These are phyloP conservation scores for Syncephalastrum contaminatum DNA, from an alignment of 371 early-diverging fungal genomes.

Conservation along the genomic window DNA sequence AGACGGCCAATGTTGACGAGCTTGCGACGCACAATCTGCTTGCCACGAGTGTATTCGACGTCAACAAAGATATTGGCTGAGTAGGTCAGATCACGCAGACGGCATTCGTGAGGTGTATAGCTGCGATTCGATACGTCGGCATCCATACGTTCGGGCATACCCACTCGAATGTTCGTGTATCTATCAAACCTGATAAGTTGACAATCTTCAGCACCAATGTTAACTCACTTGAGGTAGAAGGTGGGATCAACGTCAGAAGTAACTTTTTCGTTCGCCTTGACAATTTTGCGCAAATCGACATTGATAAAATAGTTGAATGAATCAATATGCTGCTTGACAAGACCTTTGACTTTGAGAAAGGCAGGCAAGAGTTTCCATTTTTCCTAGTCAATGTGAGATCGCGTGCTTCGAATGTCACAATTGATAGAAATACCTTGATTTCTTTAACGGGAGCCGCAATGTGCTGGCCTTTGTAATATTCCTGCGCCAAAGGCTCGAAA, in stretches of 20 bases:
- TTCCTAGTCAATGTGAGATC: constrained; percentile 58
- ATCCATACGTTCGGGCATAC: constrained; percentile 80
- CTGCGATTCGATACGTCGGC: constrained; percentile 71
- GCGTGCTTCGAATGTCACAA: neutral
- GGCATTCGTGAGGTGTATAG: constrained; percentile 98
- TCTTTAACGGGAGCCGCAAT: constrained; percentile 47
- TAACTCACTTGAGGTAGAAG: constrained; percentile 90
- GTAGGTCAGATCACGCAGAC: constrained; percentile 98
- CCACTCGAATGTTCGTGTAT: constrained; percentile 91
- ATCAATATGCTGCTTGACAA: constrained; percentile 99
- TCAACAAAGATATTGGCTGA: constrained; percentile 97
- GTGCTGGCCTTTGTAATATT: constrained; percentile 48
- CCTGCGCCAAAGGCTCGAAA: constrained; percentile 39
- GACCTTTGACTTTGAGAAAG: constrained; percentile 97
- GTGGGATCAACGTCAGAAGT: constrained; percentile 98
- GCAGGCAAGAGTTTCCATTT: constrained; percentile 98
- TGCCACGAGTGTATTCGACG: constrained; percentile 94
- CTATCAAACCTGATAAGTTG: constrained; percentile 39
- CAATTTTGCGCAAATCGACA: constrained; percentile 94
- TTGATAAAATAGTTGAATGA: constrained; percentile 99
- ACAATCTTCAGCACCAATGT: neutral
- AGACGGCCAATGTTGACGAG: constrained; percentile 95
- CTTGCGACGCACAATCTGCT: constrained; percentile 82
- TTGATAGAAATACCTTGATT: constrained; percentile 32
- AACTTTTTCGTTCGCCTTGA: constrained; percentile 93